Base-by-base conservation (phyloP, 768 basidiomycete species). In the Lentinula aciculospora region DNA sequence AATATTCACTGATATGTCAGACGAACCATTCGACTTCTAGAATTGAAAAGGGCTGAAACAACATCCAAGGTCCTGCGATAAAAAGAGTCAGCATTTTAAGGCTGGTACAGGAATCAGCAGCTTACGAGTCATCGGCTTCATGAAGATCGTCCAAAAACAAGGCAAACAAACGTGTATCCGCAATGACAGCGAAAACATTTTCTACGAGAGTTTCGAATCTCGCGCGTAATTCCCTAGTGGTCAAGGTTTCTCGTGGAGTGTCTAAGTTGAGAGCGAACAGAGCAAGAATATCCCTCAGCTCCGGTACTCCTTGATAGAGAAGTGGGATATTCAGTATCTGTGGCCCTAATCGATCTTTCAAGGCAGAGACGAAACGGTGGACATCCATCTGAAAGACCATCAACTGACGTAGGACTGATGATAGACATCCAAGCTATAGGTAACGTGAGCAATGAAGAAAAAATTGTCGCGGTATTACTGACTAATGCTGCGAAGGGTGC, bases 141-240 rank as follows among this genome's bases (percentile, higher is more conserved):
- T 90, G 88, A 15, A 89, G 68, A 67, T 89, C 87, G 64, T 89
- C 87, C 44, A 88, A 72, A 63, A 88, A 88, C 51, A 90, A 68
- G 0, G 86, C 86, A 61, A 90, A 82, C 49, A 88, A 68, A 34
- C 86, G 74, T 6, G 84, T 87, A 65, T 89, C 85, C 1, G 87
- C 81, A 40, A 89, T 79, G 19, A 86, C 82, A 4, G 78, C 69
- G 62, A 89, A 87, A 31, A 89, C 86, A 63, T 79, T 83, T 67
- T 87, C 84, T 3, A 88, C 84, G 32, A 89, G 70, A 7, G 80
- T 80, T 65, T 89, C 85, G 62, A 90, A 90, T 37, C 88, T 72
- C 8, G 85, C 85, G 12, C 86, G 78, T 25, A 87, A 71, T 68
- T 89, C 86, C 17, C 71, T 70, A 0, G 84, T 82, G 48, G 81